Base-by-base conservation (phyloP, 2,329 filamentous ascomycete genomes). In the Pyrenophora seminiperda region DNA sequence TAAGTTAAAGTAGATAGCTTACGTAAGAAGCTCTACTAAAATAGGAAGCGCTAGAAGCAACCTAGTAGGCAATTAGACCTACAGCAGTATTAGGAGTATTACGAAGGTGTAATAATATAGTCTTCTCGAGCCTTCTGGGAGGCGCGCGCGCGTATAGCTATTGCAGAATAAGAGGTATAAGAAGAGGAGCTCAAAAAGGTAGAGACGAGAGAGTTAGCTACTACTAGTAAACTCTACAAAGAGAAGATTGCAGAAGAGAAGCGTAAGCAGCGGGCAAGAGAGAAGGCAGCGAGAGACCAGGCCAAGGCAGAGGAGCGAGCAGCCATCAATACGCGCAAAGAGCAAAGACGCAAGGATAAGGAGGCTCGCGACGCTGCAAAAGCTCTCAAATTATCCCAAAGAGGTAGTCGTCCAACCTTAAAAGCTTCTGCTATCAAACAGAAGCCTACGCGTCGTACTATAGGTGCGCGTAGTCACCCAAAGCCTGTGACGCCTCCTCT, bases 291-390 rank as follows among this genome's bases (percentile, higher is more conserved):
- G 31, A 18, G 45, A 1, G 38, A 30, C 2, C 9, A 37, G 30
- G 20, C 3, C 5, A 29, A 31, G 7, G 24, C 24, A 14, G 15
- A 48, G 14, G 45, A 48, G 20, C 30, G 30, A 5, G 6, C 4
- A 31, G 45, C 18, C 3, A 48, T 41, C n/a, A 17, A 36, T 31
- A 38, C 30, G 24, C 37, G 45, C 7, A 41, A 48, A 22, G 38
- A 18, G n/a, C 10, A 30, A 3, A 48, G 45, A 48, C 11, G 2
- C 29, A 11, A 15, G 13, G 14, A 15, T 18, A 47, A 47, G 18
- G 15, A 45, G 14, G 36, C 36, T 39, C 20, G 20, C 19, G n/a
- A 39, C 36, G 0, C 36, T 39, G 3, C 11, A 39, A 39, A 27
- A 27, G 36, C 5, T 15, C 1, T 24, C 2, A 7, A 39, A 39